A percentile compares a stretch with the other conserved stretches of the same genome.
Conservation (phyloP, 179 eudicot species). For the Nepenthes alata region DNA sequence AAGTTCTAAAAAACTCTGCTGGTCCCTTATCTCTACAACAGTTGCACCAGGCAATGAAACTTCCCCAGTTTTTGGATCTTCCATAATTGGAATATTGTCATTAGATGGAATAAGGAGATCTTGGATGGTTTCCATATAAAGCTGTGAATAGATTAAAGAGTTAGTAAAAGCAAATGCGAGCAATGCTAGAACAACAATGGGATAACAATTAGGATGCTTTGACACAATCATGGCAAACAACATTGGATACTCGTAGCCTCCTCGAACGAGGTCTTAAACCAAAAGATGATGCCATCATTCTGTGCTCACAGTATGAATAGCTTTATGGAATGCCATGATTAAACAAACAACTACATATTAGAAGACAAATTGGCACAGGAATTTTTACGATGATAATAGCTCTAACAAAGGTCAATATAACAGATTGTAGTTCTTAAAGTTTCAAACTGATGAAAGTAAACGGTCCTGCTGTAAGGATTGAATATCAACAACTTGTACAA, state of each 20-base stretch:
- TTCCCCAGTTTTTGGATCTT: slow-evolving; percentile 93
- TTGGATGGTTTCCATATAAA: slow-evolving; percentile 96
- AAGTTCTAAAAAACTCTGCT: slow-evolving; percentile 70
- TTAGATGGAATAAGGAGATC: slow-evolving; percentile 91
- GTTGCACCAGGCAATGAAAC: slow-evolving; percentile 97
- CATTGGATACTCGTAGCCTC: no score
- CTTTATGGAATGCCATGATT: no score
- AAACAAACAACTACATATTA: no score
- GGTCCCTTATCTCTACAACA: slow-evolving; percentile 63
- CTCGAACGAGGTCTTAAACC: no score
- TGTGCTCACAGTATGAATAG: no score
- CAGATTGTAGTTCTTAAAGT: no score
- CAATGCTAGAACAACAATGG: neutral
- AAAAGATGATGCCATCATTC: no score
- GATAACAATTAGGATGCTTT: neutral
- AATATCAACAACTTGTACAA: no score
- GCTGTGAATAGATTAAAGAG: slow-evolving; percentile 29
- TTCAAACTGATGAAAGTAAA: neutral
- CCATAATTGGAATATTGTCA: slow-evolving; percentile 88
- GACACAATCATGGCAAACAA: neutral
- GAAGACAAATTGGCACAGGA: no score
- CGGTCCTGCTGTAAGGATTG: neutral
- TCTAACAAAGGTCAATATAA: no score
- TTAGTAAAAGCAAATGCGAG: slow-evolving; percentile 5
- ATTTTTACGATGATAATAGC: neutral